Evolutionary conservation across 116 monocot species (phyloP), one percentile per base, ranked within the genome.

Genomic region (Cymodocea nodosa): DNA sequence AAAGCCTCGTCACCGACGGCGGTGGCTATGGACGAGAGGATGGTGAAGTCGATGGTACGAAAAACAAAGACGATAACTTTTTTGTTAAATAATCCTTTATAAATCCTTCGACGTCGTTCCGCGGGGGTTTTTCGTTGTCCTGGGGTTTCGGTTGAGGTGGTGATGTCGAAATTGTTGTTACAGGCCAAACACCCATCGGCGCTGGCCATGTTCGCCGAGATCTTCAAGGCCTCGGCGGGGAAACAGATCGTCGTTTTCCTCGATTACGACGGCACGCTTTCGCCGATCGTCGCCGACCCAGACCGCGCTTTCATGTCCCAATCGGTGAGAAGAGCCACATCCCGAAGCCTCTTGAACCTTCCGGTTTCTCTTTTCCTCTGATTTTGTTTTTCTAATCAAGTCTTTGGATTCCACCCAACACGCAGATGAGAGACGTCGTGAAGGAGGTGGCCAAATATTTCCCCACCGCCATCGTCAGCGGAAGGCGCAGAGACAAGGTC

Each of bases 251-350:
- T 81, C n/a, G 87, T 94, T 84, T 94, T 94, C 67, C 64, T 87
- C 14, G 94, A 94, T 68, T 94, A 94, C 68, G 94, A 94, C 53
- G 94, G 89, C 10, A 94, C 94, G 35, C 82, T 94, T 5, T 87
- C 94, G 1, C 93, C 90, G 19, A 94, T 94, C 53, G 94, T 94
- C 23, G 83, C 84, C 39, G 84, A 94, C 25, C 94, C 94, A n/a
- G 94, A 94, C 51, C 56, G 66, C 0, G 90, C 90, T 22, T 89
- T 81, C 77, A 94, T 89, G 90, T 79, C 90, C 0, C 81, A 89
- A 56, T 66, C 78, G 60, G 94, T 89, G 22, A 65, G 90, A 76
- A 12, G 39, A 18, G 44, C 6, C 44, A 44, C 44, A 44, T 6
- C 39, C 39, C 39, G 39, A 4, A 39, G 4, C 0, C 39, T 39